Evolutionary conservation across 2,329 filamentous ascomycete species (phyloP), one percentile per base, ranked within the genome.

Genomic region (Aspergillus glaucus): DNA sequence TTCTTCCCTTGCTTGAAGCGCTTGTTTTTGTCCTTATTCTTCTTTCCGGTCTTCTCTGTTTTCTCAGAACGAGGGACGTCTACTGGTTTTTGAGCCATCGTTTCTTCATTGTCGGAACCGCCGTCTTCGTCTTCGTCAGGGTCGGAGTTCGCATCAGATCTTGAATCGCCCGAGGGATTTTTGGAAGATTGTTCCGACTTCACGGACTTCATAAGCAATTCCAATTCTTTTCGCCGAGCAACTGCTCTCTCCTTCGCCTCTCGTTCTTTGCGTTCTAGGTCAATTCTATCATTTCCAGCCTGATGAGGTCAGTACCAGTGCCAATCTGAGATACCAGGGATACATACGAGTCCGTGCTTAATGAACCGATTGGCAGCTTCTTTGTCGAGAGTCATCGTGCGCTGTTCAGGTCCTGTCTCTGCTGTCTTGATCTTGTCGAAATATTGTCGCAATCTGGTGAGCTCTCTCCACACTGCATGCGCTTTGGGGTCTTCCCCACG

Each of bases 381-480:
- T 59, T 87, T 91, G 63, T 96, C 79, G 21, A 86, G 62, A 19
- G 69, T 81, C 54, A 88, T 72, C 1, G 73, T 78, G 28, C 79
- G 77, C 61, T 81, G 75, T 46, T 73, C 68, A 3, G 79, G 77
- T 1, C 80, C 79, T 6, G 75, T 78, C 68, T 96, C 90, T 3
- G 82, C 79, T 12, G 77, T 75, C 63, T 93, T 88, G 66, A 97
- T 92, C 74, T 97, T 98, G 51, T 81, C 82, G 70, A 95, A 95
- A 69, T 97, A 97, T 64, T 90, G 86, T 68, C 85, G 89, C 47
- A 97, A 85, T 49, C 93, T 84, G 50, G 82, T 85, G 54, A 98
- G 79, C 73, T 98, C 93, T 50, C 79, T 79, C 70, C 89, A 93
- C 50, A 98, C 82, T 24, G 88, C 80, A 65, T 97, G 92, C 46